Percentiles rank a stretch among this genome's conserved stretches.
Conservation (phyloP, 176 grass and related monocot genomes). For the Juncus effusus region DNA sequence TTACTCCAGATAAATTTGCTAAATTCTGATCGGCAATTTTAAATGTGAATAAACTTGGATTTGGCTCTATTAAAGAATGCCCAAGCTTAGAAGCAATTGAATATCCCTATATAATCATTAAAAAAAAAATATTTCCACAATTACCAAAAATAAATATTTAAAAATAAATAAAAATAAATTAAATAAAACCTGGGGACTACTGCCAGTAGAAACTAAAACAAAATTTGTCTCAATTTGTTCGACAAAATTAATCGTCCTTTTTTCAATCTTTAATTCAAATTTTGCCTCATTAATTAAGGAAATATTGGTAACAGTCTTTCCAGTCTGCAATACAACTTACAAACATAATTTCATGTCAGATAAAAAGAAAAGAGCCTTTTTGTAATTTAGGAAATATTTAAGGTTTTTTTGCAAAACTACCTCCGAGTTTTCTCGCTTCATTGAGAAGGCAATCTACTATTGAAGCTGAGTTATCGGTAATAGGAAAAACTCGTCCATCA, state of each 20-base stretch:
- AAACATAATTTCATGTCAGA: slow-evolving; percentile 42
- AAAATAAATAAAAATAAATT: neutral
- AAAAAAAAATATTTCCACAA: slow-evolving; percentile 1
- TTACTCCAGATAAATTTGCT: slow-evolving; percentile 68
- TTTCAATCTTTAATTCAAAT: slow-evolving; percentile 73
- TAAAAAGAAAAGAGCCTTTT: neutral
- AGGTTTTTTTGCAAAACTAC: slow-evolving; percentile 32
- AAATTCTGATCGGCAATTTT: slow-evolving; percentile 63
- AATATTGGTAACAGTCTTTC: slow-evolving; percentile 60
- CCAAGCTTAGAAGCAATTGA: slow-evolving; percentile 54
- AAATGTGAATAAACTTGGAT: slow-evolving; percentile 94
- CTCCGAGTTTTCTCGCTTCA: slow-evolving; percentile 70
- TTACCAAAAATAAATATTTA: neutral
- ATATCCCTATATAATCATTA: slow-evolving; percentile 53
- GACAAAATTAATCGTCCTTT: slow-evolving; percentile 69
- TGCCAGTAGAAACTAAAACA: slow-evolving; percentile 69
- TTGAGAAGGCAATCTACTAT: slow-evolving; percentile 84
- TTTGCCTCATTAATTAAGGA: slow-evolving; percentile 40
- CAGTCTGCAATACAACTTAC: slow-evolving; percentile 76
- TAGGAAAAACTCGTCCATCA: slow-evolving; percentile 88
- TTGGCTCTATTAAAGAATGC: slow-evolving; percentile 68
- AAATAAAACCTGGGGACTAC: slow-evolving; percentile 55
- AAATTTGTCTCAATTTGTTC: slow-evolving; percentile 55
- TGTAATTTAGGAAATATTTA: neutral
- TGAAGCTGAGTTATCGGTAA: slow-evolving; percentile 66